phyloP scores from a whole-genome alignment of 768 basidiomycete genomes.

The Rhizopogon vesiculosus region DNA sequence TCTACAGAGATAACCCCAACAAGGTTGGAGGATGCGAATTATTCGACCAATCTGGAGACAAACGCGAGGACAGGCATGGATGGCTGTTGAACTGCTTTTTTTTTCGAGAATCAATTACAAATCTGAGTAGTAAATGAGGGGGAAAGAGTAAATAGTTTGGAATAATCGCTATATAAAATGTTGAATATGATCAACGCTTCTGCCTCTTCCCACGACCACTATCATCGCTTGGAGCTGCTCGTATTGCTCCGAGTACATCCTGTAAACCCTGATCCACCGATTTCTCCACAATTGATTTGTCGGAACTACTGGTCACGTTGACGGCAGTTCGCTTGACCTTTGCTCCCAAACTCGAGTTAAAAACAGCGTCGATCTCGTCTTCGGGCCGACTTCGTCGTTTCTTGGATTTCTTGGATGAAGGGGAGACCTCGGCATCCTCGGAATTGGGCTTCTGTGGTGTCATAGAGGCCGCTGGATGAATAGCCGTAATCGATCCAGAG shows the following conservation, averaged over 20 bases:
- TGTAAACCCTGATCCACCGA: slow-evolving; percentile 35
- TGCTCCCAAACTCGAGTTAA: slow-evolving; percentile 52
- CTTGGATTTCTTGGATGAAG: slow-evolving; percentile 27
- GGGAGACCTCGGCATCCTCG: not conserved
- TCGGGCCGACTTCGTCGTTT: slow-evolving; percentile 42
- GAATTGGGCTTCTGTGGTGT: not conserved
- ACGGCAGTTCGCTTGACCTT: slow-evolving; percentile 55
- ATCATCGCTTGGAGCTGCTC: slow-evolving; percentile 48
- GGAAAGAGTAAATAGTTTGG: not conserved
- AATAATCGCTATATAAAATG: not conserved
- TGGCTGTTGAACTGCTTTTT: not conserved
- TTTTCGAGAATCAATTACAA: not conserved
- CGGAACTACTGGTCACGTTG: slow-evolving; percentile 4
- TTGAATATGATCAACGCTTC: slow-evolving; percentile 7
- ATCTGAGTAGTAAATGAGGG: no score
- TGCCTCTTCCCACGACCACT: slow-evolving; percentile 30
- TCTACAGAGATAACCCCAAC: not conserved
- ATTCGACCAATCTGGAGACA: not conserved
- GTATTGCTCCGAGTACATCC: slow-evolving; percentile 57
- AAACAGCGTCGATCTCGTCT: slow-evolving; percentile 77
- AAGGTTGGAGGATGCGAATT: not conserved
- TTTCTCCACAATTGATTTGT: not conserved
- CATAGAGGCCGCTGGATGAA: not conserved
- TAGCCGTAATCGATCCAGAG: slow-evolving; percentile 12
- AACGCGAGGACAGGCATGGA: not conserved